Conservation (phyloP, 1,284 basidiomycete genomes). For the Phaffia rhodozyma region DNA sequence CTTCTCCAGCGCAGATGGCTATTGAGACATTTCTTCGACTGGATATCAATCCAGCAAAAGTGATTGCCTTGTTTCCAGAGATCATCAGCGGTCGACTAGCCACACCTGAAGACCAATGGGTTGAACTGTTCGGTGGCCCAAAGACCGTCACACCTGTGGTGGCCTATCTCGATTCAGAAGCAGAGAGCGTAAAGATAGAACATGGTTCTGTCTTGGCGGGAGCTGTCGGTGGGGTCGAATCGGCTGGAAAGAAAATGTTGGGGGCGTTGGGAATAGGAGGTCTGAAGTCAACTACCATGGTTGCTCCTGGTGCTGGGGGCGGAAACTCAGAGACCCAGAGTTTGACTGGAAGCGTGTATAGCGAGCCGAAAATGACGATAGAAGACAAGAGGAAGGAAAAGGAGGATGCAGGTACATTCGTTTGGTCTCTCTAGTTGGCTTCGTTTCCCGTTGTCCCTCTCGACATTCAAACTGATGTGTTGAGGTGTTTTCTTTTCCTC, state of each 20-base stretch:
- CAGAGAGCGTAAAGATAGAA: conserved; percentile 16
- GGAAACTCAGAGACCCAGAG: neutral
- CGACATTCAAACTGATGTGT: too few relatives aligned
- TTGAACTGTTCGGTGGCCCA: conserved; percentile 73
- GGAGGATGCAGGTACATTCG: neutral
- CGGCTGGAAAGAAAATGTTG: conserved; percentile 17
- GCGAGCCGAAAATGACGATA: neutral
- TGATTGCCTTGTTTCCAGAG: conserved; percentile 78
- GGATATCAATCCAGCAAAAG: conserved; percentile 84
- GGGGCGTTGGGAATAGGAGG: conserved; percentile 17
- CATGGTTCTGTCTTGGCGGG: neutral
- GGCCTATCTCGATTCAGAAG: conserved; percentile 24
- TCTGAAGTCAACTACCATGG: too few relatives aligned
- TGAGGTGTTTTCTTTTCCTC: neutral
- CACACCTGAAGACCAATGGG: conserved; percentile 57
- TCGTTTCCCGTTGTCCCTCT: neutral
- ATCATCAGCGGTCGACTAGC: conserved; percentile 66
- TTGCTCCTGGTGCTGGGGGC: too few relatives aligned
- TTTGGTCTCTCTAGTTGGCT: neutral
- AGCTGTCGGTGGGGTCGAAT: conserved; percentile 15
- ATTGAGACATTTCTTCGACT: conserved; percentile 51
- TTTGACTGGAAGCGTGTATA: neutral
- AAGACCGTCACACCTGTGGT: conserved; percentile 31
- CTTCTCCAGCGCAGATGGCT: neutral
- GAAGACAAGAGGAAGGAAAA: neutral